Conservation (phyloP, 1,139 yeast genomes). For the Geotrichum siamense region DNA sequence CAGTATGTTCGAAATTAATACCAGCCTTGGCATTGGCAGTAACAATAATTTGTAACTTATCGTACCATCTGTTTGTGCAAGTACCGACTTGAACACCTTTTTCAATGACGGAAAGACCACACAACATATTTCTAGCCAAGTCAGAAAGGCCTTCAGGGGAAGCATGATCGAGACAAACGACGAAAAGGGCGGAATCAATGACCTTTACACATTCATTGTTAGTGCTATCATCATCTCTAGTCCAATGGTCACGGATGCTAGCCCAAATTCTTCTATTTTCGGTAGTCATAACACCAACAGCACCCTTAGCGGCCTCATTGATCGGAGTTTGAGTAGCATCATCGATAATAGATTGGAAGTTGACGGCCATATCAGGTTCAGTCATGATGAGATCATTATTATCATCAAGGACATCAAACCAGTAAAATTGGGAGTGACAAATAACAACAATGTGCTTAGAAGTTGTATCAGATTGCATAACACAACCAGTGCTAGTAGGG, state of each 20-base stretch:
- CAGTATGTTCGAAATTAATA: slow-evolving; percentile 89
- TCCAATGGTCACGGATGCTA: slow-evolving; percentile 48
- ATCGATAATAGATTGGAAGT: slow-evolving; percentile 64
- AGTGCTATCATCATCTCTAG: slow-evolving; percentile 22
- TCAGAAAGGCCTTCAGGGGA: slow-evolving; percentile 60
- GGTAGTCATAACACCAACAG: slow-evolving; percentile 84
- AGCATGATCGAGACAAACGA: slow-evolving; percentile 75
- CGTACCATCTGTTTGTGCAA: slow-evolving; percentile 93
- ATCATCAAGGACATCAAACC: slow-evolving; percentile 84
- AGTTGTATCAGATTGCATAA: slow-evolving; percentile 69
- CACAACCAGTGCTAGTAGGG: slow-evolving; percentile 73
- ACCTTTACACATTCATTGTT: slow-evolving; percentile 67
- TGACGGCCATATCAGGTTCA: slow-evolving; percentile 67
- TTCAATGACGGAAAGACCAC: slow-evolving; percentile 73
- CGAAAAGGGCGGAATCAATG: slow-evolving; percentile 73
- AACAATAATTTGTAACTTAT: slow-evolving; percentile 78
- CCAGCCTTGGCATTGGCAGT: slow-evolving; percentile 94
- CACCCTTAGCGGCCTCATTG: slow-evolving; percentile 66
- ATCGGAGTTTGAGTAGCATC: slow-evolving; percentile 59
- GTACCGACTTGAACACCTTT: slow-evolving; percentile 90
- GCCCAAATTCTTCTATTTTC: slow-evolving; percentile 88
- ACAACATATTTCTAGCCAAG: slow-evolving; percentile 72
- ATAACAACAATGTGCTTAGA: slow-evolving; percentile 79
- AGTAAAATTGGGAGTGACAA: slow-evolving; percentile 81
- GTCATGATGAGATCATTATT: slow-evolving; percentile 60